phyloP scores from a whole-genome alignment of 805 yeast species.

The Yarrowia bubula region DNA sequence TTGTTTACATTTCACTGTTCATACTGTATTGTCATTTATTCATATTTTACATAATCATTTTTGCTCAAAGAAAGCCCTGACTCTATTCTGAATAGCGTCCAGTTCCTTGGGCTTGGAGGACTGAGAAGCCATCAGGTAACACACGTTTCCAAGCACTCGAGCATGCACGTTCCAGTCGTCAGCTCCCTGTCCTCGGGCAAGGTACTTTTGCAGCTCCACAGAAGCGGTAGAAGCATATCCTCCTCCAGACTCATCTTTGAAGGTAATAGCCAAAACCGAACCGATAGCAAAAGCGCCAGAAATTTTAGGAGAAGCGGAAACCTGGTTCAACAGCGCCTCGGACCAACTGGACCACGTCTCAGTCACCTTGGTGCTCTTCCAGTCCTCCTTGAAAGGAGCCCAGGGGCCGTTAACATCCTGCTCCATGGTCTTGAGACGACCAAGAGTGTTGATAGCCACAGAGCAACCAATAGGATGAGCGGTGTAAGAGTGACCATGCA shows the following conservation, averaged over 20 bases:
- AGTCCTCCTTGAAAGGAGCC: conserved; percentile 29
- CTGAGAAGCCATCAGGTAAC: conserved; percentile 32
- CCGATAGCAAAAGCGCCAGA: conserved; percentile 33
- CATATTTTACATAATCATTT: too few species aligned
- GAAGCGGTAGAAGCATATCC: conserved; percentile 33
- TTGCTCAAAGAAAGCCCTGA: background rate
- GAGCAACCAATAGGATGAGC: conserved; percentile 36
- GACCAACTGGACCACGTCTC: conserved; percentile 33
- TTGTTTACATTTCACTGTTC: background rate
- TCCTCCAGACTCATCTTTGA: conserved; percentile 28
- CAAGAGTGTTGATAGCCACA: conserved; percentile 30
- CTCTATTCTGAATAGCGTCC: background rate
- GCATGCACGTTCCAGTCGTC: conserved; percentile 32
- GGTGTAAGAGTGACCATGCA: conserved; percentile 36
- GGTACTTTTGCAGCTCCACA: conserved; percentile 21
- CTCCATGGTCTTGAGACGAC: conserved; percentile 29
- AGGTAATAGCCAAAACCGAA: conserved; percentile 31
- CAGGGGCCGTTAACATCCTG: conserved; percentile 26
- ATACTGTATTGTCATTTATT: background rate
- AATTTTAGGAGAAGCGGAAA: conserved; percentile 29
- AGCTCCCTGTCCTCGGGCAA: conserved; percentile 16
- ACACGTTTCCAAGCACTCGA: conserved; percentile 34
- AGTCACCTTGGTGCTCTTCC: conserved; percentile 27
- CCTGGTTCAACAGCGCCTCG: conserved; percentile 27
- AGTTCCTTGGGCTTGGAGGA: conserved; percentile 7